Conservation (phyloP, 2,329 filamentous ascomycete species). For the Cordyceps farinosa region DNA sequence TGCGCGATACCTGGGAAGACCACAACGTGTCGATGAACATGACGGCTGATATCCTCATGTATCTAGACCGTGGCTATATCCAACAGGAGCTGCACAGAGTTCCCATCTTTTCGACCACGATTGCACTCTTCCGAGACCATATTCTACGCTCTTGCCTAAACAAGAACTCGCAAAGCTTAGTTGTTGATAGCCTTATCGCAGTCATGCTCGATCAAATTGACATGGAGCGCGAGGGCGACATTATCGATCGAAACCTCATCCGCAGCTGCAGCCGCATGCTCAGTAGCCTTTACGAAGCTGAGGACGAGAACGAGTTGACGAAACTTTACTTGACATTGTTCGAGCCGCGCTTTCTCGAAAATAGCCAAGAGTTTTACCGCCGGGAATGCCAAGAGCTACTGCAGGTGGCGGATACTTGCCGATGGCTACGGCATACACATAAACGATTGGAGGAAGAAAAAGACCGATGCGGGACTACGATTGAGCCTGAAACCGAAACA, state of each 20-base stretch:
- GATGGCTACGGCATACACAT: conserved; percentile 75
- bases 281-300: conserved; percentile 78
- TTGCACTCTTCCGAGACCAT: conserved; percentile 83
- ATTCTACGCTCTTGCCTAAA: conserved; percentile 64
- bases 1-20: conserved; percentile 80
- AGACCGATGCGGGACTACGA: conserved; percentile 76
- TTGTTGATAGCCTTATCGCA: conserved; percentile 72
- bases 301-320: conserved; percentile 70
- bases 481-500: conserved; percentile 66
- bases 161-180: conserved; percentile 43
- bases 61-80: conserved; percentile 85
- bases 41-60: conserved; percentile 95
- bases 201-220: conserved; percentile 87
- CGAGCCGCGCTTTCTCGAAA: conserved; percentile 70
- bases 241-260: conserved; percentile 78
- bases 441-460: conserved; percentile 75
- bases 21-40: conserved; percentile 94
- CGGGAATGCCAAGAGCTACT: conserved; percentile 72
- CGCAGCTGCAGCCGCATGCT: conserved; percentile 86
- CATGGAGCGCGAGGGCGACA: conserved; percentile 86
- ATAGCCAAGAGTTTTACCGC: conserved; percentile 70
- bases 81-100: conserved; percentile 62
- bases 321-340: conserved; percentile 84
- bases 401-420: conserved; percentile 72
- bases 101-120: conserved; percentile 78